These are phyloP conservation scores for Amanita phalloides DNA, from an alignment of 768 basidiomycete species.

Conservation along the genomic window DNA sequence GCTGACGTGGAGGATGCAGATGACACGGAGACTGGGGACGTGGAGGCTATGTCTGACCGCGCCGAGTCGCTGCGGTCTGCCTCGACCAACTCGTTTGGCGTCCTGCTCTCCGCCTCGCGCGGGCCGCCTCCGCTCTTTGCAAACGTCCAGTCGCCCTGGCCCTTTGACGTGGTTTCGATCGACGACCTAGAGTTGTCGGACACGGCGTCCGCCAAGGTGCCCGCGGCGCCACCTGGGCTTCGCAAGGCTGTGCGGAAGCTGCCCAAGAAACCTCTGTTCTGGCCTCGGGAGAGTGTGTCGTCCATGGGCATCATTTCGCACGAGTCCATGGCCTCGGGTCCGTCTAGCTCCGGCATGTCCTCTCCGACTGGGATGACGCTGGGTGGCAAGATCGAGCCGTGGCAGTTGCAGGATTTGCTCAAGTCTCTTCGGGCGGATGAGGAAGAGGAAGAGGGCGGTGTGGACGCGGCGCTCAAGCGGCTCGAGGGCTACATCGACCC, in stretches of 20 bases:
- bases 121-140: slow-evolving; percentile 21
- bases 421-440: slow-evolving; percentile 68
- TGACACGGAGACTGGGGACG: neutral
- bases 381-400: slow-evolving; percentile 52
- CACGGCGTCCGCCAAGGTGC: slow-evolving; percentile 46
- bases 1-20: neutral
- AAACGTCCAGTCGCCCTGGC: slow-evolving; percentile 35
- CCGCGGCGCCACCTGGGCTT: slow-evolving; percentile 39
- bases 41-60: slow-evolving; percentile 11
- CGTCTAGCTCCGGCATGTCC: slow-evolving; percentile 29
- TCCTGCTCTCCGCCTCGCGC: slow-evolving; percentile 22
- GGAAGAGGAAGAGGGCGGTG: slow-evolving; percentile 52
- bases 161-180: slow-evolving; percentile 64
- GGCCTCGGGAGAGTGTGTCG: slow-evolving; percentile 62
- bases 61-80: slow-evolving; percentile 30
- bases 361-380: slow-evolving; percentile 27
- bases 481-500: slow-evolving; percentile 84
- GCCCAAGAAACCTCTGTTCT: slow-evolving; percentile 77
- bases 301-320: slow-evolving; percentile 68
- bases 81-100: slow-evolving; percentile 44
- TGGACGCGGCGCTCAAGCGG: slow-evolving; percentile 68
- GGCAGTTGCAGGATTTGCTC: slow-evolving; percentile 75
- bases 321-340: slow-evolving; percentile 45
- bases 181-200: slow-evolving; percentile 79
- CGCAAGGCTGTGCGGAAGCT: slow-evolving; percentile 46